Evolutionary conservation across 1,284 basidiomycete species (phyloP).

Genomic region (Cystobasidium slooffiae): DNA sequence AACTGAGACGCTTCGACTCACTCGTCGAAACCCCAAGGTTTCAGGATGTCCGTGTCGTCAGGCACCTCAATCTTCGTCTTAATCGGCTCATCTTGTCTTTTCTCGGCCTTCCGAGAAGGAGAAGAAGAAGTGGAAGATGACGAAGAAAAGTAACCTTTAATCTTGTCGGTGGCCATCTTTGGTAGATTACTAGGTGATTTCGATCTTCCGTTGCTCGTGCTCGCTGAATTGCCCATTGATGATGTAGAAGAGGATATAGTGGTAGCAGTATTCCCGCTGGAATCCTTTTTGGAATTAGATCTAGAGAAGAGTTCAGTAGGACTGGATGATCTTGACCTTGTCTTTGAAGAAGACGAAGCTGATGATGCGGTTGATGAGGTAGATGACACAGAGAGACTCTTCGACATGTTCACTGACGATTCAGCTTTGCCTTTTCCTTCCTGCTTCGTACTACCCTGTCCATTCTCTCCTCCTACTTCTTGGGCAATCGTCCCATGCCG

Average conservation of each 20-base stretch:
- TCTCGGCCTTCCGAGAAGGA: not conserved
- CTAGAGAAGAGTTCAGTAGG: not conserved
- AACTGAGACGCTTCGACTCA: not conserved
- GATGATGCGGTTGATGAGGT: not conserved
- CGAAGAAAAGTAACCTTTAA: conserved; percentile 29
- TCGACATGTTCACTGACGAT: not conserved
- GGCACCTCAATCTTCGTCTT: not conserved
- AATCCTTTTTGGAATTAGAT: not conserved
- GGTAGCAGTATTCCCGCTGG: not conserved
- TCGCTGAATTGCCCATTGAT: not conserved
- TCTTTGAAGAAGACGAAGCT: conserved; percentile 14
- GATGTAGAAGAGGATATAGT: not conserved
- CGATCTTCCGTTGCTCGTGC: not conserved
- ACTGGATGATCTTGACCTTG: conserved; percentile 8
- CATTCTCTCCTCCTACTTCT: not conserved
- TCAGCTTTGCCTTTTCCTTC: not conserved
- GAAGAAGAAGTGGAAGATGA: too few species aligned
- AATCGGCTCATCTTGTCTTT: conserved; percentile 7
- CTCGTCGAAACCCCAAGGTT: conserved; percentile 39
- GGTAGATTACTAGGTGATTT: conserved; percentile 19
- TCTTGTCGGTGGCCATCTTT: conserved; percentile 35
- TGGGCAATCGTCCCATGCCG: too few species aligned
- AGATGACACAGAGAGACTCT: conserved; percentile 11
- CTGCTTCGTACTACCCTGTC: not conserved
- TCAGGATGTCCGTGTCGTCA: conserved; percentile 27